Base-by-base conservation (phyloP, 345 rosid species). In the Eucalyptus paniculata region DNA sequence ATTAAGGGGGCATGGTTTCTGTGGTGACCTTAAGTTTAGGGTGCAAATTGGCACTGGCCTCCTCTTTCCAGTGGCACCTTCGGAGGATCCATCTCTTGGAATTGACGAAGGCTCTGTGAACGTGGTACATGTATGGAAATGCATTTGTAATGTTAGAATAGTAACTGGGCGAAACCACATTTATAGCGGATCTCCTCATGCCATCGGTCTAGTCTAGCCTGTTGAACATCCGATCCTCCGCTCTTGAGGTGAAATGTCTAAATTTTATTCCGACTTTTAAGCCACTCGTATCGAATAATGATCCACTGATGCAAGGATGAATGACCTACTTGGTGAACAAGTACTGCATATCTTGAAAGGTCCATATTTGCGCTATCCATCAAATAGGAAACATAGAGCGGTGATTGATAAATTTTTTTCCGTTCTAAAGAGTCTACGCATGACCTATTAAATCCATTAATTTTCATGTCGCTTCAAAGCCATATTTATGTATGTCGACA, bases 1-100 rank as follows among this genome's bases (percentile, higher is more conserved):
- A 0, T 0, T 26, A 2, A 14, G 14, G 72, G 17, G 37, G 72
- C 0, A 3, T 1, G 19, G 72, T 65, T 65, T 65, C 37, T 30
- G 37, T 30, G 0, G 37, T 7, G 72, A 65, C 34, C 37, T n/a
- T n/a, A n/a, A n/a, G 32, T 26, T 60, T 26, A 53, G 8, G 65
- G 16, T 28, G n/a, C 67, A 26, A 60, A 60, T 60, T 60, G 69
- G 32, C 4, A 1, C 62, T 56, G 62, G 5, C 69, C 32, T 28
- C 69, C 32, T 0, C 32, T 60, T 12, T 60, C 32, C 32, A 0
- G 69, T 28, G 32, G 69, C 69, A 28, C 8, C 18, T 62, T 62
- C 69, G 15, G 69, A 28, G 17, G 15, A 28, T 28, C 32, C 16
- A 28, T 62, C 69, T 62, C 69, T 62, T 30, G 32, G 17, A 30